phyloP scores from a whole-genome alignment of 2,329 filamentous ascomycete species.

The Fusarium agapanthi region DNA sequence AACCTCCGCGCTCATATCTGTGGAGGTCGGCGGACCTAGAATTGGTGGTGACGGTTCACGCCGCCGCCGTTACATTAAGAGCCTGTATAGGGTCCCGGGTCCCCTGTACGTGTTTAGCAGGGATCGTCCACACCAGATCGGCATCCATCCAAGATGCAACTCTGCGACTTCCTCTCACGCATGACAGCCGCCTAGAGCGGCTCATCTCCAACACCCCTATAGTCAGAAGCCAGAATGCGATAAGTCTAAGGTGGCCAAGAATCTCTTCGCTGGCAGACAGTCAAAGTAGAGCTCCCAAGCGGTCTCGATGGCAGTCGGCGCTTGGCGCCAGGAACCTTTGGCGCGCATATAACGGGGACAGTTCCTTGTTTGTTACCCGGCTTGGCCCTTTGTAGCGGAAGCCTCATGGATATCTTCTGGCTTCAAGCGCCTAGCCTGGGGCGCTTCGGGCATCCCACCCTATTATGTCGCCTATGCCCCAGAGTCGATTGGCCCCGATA shows the following conservation, averaged over 20 bases:
- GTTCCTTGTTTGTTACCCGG: slow-evolving; percentile 18
- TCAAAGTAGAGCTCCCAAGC: background rate
- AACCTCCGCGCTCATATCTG: slow-evolving; percentile 3
- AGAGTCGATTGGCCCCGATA: slow-evolving; percentile 18
- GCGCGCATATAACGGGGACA: slow-evolving; percentile 14
- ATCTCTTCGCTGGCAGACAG: background rate
- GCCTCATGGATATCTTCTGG: slow-evolving; percentile 11
- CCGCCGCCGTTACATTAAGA: slow-evolving; percentile 28
- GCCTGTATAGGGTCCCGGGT: too few species aligned
- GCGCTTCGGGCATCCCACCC: slow-evolving; percentile 22
- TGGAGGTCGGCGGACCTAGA: slow-evolving; percentile 6
- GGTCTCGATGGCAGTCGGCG: slow-evolving; percentile 3
- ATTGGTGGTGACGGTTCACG: slow-evolving; percentile 12
- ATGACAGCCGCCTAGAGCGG: background rate
- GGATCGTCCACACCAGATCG: slow-evolving; percentile 29
- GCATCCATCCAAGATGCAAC: slow-evolving; percentile 9
- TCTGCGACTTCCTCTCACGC: background rate
- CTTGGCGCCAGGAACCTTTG: slow-evolving; percentile 29
- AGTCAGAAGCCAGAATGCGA: background rate
- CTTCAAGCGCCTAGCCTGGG: slow-evolving; percentile 19
- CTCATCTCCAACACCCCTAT: background rate
- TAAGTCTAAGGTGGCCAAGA: slow-evolving; percentile 7
- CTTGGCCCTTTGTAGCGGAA: slow-evolving; percentile 5
- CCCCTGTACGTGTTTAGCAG: slow-evolving; percentile 14
- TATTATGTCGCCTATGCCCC: slow-evolving; percentile 22